Evolutionary conservation across 2,329 filamentous ascomycete genomes (phyloP), one percentile per base, ranked within the genome.

Genomic region (Elsinoe ampelina): DNA sequence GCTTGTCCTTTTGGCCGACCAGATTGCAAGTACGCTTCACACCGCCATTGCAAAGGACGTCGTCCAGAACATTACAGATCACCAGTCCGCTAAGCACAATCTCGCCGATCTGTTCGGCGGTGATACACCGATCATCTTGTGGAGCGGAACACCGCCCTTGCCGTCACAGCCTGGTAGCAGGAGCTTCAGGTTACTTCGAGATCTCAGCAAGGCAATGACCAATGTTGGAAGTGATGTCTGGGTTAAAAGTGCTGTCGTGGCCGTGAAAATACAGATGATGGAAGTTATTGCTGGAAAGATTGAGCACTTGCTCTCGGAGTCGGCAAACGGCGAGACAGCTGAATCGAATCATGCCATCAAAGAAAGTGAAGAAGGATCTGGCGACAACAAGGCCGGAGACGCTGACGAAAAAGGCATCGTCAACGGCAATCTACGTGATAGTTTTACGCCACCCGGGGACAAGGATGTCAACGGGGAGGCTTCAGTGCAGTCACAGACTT

Each of bases 131-230:
- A 78, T 83, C 54, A 77, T 80, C 0, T 74, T 96, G 0, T 96
- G 91, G 91, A 89, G 95, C 67, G 87, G 87, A 0, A 75, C 81
- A 36, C 87, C 87, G 0, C 76, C 82, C 22, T 68, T 95, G 41
- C 92, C 92, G 0, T 77, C 83, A 5, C 88, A 93, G 64, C 89
- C 89, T 1, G 92, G 89, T 0, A 84, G 88, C 0, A 77, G 78
- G 17, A 75, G 83, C 0, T 95, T 95, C 66, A 80, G 79, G 59
- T 84, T 95, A 56, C 66, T 96, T 50, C 81, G 82, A 20, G 76
- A 76, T 43, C 66, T 95, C 26, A 80, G 81, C 3, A 72, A 74
- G 47, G 75, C 78, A 4, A 95, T 96, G 89, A 79, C 79, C 2
- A 74, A 77, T 11, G 74, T 80, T 2, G 91, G 91, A 0, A 75